phyloP scores from a whole-genome alignment of 2,329 filamentous ascomycete species.

The Botryosphaeria agaves region DNA sequence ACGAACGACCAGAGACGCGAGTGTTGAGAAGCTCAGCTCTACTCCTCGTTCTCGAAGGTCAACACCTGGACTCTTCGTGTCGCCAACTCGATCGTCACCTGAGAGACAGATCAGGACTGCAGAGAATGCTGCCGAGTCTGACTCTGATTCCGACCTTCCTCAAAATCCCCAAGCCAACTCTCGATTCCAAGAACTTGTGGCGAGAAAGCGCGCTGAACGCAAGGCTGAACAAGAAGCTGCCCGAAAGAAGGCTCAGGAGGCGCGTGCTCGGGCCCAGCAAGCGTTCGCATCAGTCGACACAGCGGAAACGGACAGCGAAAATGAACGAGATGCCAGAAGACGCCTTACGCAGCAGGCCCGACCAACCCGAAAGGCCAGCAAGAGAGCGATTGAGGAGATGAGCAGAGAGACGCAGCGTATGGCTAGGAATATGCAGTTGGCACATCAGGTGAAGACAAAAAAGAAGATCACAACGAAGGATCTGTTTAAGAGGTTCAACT shows the following conservation, averaged over 20 bases:
- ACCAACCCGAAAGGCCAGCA: conserved; percentile 72
- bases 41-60: conserved; percentile 12
- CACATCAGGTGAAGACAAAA: conserved; percentile 70
- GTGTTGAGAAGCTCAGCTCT: not conserved
- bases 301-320: conserved; percentile 32
- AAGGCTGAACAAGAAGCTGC: conserved; percentile 44
- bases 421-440: conserved; percentile 74
- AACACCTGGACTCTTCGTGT: conserved; percentile 41
- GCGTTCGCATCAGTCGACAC: too few species aligned
- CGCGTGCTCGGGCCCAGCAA: too few species aligned
- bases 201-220: conserved; percentile 55
- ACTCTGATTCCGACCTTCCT: conserved; percentile 28
- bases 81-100: conserved; percentile 21
- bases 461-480: conserved; percentile 78
- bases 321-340: conserved; percentile 29
- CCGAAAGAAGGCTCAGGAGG: too few species aligned
- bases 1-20: not conserved
- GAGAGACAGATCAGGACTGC: conserved; percentile 2
- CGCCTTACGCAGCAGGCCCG: conserved; percentile 48
- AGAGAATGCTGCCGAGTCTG: conserved; percentile 18
- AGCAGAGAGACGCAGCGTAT: conserved; percentile 85
- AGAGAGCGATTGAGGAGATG: conserved; percentile 91
- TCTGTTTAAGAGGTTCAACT: conserved; percentile 74
- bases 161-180: conserved; percentile 28
- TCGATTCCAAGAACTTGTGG: conserved; percentile 55